Conservation (phyloP, 306 rosid genomes). For the Prunus kanzakura region DNA sequence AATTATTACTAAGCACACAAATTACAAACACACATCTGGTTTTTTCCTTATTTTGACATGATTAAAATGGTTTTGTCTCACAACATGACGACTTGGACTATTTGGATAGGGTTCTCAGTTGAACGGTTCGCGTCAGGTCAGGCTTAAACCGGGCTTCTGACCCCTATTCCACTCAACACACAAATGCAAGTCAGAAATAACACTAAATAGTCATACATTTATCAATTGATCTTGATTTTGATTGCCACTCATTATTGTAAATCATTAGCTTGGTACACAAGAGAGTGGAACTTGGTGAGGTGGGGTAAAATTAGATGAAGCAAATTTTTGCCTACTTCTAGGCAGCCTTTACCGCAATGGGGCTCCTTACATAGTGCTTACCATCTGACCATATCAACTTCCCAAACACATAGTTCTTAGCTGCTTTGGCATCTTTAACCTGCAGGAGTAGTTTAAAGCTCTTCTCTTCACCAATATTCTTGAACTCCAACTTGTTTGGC, state of each 20-base stretch:
- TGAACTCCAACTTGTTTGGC: slow-evolving; percentile 63
- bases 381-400: slow-evolving; percentile 79
- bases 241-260: neutral
- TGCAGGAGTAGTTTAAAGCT: slow-evolving; percentile 46
- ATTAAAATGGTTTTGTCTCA: too few species aligned
- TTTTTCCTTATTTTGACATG: too few species aligned
- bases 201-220: neutral
- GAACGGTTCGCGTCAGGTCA: too few species aligned
- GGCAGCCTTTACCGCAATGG: slow-evolving; percentile 61
- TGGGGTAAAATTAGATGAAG: slow-evolving; percentile 11
- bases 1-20: too few species aligned
- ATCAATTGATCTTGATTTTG: neutral
- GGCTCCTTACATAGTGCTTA: slow-evolving; percentile 66
- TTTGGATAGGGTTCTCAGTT: too few species aligned
- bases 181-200: neutral
- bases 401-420: slow-evolving; percentile 60
- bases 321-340: slow-evolving; percentile 22
- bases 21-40: too few species aligned
- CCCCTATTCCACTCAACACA: neutral
- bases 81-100: too few species aligned
- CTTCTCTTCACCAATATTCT: slow-evolving; percentile 58
- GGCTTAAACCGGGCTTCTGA: too few species aligned
- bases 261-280: neutral
- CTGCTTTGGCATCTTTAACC: slow-evolving; percentile 28
- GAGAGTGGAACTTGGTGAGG: slow-evolving; percentile 1